Conservation (phyloP, 1,284 basidiomycete species). For the Puccinia coronata region DNA sequence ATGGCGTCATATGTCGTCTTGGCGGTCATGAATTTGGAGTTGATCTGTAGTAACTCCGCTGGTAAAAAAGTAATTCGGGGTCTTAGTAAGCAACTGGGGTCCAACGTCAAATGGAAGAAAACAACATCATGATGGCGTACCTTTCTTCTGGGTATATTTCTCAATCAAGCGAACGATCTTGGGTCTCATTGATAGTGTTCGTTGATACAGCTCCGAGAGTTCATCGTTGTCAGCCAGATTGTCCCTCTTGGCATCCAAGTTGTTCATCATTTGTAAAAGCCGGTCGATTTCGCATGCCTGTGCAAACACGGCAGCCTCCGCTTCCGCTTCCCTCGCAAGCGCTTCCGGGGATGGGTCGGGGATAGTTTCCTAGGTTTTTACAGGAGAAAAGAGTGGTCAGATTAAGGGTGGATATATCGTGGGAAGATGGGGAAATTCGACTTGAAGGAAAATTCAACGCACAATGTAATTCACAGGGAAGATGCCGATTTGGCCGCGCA, state of each 20-base stretch:
- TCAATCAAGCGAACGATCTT: slow-evolving; percentile 96
- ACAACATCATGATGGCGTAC: slow-evolving; percentile 65
- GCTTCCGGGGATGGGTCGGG: slow-evolving; percentile 81
- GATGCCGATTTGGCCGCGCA: slow-evolving; percentile 89
- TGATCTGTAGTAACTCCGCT: slow-evolving; percentile 55
- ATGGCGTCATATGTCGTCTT: slow-evolving; percentile 55
- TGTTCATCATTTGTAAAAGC: slow-evolving; percentile 75
- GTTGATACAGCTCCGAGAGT: slow-evolving; percentile 89
- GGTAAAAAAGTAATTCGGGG: not conserved
- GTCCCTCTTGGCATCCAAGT: slow-evolving; percentile 71
- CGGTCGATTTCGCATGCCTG: slow-evolving; percentile 85
- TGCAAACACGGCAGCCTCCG: slow-evolving; percentile 81
- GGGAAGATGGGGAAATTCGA: too few relatives aligned
- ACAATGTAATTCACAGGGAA: slow-evolving; percentile 98
- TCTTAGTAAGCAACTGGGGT: not conserved
- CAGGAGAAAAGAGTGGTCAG: too few relatives aligned
- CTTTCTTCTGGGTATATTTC: slow-evolving; percentile 88
- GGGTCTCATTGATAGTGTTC: slow-evolving; percentile 81
- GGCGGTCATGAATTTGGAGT: slow-evolving; percentile 55
- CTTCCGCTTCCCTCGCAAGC: slow-evolving; percentile 78
- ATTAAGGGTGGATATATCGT: too few relatives aligned
- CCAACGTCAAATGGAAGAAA: not conserved
- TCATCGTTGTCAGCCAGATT: slow-evolving; percentile 92
- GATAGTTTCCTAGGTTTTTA: slow-evolving; percentile 76
- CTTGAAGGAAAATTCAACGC: slow-evolving; percentile 55